Evolutionary conservation across 2,329 filamentous ascomycete genomes (phyloP).

Genomic region (Hymenoscyphus infarciens): DNA sequence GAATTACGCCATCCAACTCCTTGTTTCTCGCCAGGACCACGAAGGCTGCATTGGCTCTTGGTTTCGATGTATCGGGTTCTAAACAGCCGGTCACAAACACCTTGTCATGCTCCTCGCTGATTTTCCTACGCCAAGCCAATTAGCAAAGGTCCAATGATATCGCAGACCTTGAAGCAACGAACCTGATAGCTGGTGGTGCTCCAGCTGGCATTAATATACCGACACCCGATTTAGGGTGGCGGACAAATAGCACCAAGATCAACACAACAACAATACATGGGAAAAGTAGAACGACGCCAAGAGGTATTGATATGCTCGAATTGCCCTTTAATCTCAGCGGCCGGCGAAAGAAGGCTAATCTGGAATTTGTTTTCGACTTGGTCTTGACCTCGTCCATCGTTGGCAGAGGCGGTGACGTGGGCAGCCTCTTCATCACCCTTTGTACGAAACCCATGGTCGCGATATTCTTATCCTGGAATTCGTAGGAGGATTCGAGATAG

Average conservation of each 20-base stretch:
- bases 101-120: conserved; percentile 95
- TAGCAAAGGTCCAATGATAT: conserved; percentile 13
- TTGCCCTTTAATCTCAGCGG: conserved; percentile 87
- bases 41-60: conserved; percentile 89
- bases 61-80: conserved; percentile 71
- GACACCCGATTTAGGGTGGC: conserved; percentile 78
- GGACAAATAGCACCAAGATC: conserved; percentile 84
- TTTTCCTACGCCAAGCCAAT: conserved; percentile 60
- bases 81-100: conserved; percentile 91
- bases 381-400: conserved; percentile 42
- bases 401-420: conserved; percentile 43
- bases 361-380: conserved; percentile 39
- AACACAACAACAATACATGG: conserved; percentile 87
- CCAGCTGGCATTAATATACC: conserved; percentile 84
- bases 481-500: conserved; percentile 29
- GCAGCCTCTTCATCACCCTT: conserved; percentile 49
- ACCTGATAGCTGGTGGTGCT: conserved; percentile 86
- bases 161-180: conserved; percentile 29
- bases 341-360: conserved; percentile 77
- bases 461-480: conserved; percentile 14
- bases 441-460: conserved; percentile 49
- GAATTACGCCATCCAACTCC: conserved; percentile 91
- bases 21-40: conserved; percentile 95
- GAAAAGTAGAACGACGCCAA: conserved; percentile 90
- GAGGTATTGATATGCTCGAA: conserved; percentile 85